Evolutionary conservation across 1,139 yeast genomes (phyloP).

Genomic region (Waltiozyma sp.): DNA sequence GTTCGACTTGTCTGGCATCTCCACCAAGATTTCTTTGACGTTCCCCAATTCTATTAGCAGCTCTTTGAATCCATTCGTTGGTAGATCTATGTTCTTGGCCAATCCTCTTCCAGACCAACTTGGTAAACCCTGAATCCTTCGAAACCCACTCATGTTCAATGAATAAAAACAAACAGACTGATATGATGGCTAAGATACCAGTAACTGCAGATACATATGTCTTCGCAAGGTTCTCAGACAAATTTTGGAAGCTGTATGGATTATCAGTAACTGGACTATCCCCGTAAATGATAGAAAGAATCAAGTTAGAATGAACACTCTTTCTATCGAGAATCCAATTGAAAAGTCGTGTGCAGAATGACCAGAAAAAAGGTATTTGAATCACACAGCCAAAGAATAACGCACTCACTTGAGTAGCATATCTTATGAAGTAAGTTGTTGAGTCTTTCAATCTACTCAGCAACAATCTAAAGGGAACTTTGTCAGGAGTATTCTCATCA

Average conservation of each 20-base stretch:
- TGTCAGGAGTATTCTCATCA: slow-evolving; percentile 57
- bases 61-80: slow-evolving; percentile 1
- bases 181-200: slow-evolving; percentile 24
- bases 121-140: slow-evolving; percentile 54
- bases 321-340: slow-evolving; percentile 46
- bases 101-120: slow-evolving; percentile 41
- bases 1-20: slow-evolving; percentile 15
- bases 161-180: slow-evolving; percentile 37
- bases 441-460: slow-evolving; percentile 26
- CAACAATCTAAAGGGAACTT: slow-evolving; percentile 43
- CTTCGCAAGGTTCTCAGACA: slow-evolving; percentile 11
- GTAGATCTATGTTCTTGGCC: slow-evolving; percentile 33
- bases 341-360: slow-evolving; percentile 36
- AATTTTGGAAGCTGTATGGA: slow-evolving; percentile 10
- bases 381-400: slow-evolving; percentile 32
- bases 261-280: slow-evolving; percentile 30
- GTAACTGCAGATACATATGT: slow-evolving; percentile 17
- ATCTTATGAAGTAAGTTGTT: slow-evolving; percentile 19
- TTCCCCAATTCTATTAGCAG: neutral
- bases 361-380: slow-evolving; percentile 51
- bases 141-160: slow-evolving; percentile 65
- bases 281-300: slow-evolving; percentile 18
- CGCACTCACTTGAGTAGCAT: slow-evolving; percentile 25
- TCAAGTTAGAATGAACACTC: slow-evolving; percentile 31
- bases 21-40: neutral